Base-by-base conservation (phyloP, 257 asterid species). In the Osmanthus fragrans region DNA sequence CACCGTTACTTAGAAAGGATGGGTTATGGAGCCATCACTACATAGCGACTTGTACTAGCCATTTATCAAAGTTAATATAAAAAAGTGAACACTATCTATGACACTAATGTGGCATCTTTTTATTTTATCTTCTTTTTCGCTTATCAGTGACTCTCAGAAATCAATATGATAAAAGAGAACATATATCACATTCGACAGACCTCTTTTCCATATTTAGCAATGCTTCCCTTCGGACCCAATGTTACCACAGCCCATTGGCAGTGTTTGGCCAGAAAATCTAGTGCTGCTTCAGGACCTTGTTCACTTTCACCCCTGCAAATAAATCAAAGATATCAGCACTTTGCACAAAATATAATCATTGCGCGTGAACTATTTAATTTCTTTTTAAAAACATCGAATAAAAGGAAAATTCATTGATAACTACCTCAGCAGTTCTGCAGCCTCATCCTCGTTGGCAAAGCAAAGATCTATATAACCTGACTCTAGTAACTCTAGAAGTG, bases 371-470 rank as follows among this genome's bases (percentile, higher is more conserved):
- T 63, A 76, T 40, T 21, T 25, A 25, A 13, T 30, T 51, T 65
- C 75, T 71, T 54, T 27, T 42, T 63, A 71, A 21, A 67, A 67
- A 19, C 40, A 45, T 47, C 15, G 47, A 34, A 54, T n/a, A 36
- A 40, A 68, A 18, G 49, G 73, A 34, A 71, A 49, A 64, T 70
- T 42, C 75, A 74, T 76, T 47, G 74, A 40, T 72, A 82, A 56
- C 74, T 75, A 94, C 99, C 94, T 91, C 78, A 94, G 79, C 23
- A 96, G 90, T 83, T 90, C 97, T 19, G 87, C 83, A 47, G 98
- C 99, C 85, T 93, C 99, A 73, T 96, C 99, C 90, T 96, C 99
- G 66, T 96, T 96, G 37, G 99, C 99, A 77, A 92, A 96, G 86
- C 99, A 96, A 71, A 96, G 95, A 78, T 96, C 98, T 58, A 96